Conservation (phyloP, 1,284 basidiomycete species). For the Tetrapyrgos nigripes region DNA sequence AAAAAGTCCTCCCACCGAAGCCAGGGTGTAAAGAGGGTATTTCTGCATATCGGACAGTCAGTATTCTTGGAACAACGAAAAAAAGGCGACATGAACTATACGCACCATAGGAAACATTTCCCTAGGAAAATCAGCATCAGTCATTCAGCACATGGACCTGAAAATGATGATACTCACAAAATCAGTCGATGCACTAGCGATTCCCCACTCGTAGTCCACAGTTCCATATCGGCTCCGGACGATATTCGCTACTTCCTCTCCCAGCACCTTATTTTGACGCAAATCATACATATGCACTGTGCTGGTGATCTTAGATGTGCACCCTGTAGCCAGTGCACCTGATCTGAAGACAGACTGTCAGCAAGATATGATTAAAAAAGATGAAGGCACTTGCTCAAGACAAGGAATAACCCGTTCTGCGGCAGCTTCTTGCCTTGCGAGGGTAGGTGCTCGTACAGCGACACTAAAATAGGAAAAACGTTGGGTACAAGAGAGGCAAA, state of each 20-base stretch:
- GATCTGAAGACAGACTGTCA: conserved; percentile 47
- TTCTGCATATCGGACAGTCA: conserved; percentile 30
- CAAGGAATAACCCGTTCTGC: conserved; percentile 67
- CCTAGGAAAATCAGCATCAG: conserved; percentile 41
- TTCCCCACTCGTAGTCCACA: conserved; percentile 61
- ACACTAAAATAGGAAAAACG: conserved; percentile 50
- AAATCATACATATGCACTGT: conserved; percentile 60
- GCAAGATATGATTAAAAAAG: neutral
- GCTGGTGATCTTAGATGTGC: conserved; percentile 56
- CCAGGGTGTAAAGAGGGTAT: conserved; percentile 56
- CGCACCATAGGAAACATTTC: conserved; percentile 66
- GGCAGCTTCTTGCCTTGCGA: conserved; percentile 61
- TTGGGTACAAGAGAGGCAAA: neutral
- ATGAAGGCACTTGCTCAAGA: conserved; percentile 62
- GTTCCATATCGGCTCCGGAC: conserved; percentile 58
- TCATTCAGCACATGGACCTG: neutral
- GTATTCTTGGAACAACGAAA: neutral
- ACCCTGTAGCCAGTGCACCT: conserved; percentile 75
- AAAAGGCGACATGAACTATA: neutral
- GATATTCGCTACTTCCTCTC: conserved; percentile 61
- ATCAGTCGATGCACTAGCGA: conserved; percentile 71
- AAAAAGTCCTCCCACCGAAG: conserved; percentile 42
- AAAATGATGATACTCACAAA: conserved; percentile 54
- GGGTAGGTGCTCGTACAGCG: conserved; percentile 73
- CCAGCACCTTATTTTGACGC: conserved; percentile 65